phyloP scores from a whole-genome alignment of 2,329 filamentous ascomycete species.

The Ophiostoma sp. region DNA sequence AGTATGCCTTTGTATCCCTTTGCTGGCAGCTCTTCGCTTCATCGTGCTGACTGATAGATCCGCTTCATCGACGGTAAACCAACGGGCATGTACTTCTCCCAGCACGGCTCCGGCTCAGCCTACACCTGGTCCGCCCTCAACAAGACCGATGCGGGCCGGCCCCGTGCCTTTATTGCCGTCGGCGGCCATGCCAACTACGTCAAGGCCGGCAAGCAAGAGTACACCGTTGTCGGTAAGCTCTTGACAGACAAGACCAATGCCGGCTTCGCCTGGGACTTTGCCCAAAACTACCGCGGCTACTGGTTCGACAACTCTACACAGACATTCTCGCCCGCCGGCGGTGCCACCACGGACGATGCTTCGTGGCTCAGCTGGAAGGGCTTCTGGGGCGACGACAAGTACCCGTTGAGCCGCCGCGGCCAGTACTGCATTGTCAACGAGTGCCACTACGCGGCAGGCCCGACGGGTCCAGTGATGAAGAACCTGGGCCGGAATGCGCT shows the following conservation, averaged over 20 bases:
- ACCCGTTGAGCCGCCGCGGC: constrained; percentile 19
- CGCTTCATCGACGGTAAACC: constrained; percentile 28
- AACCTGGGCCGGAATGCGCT: constrained; percentile 27
- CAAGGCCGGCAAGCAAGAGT: constrained; percentile 27
- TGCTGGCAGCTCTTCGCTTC: not conserved
- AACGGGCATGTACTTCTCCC: constrained; percentile 27
- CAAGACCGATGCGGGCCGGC: constrained; percentile 22
- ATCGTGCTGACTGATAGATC: constrained; percentile 22
- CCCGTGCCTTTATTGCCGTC: constrained; percentile 26
- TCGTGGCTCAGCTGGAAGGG: constrained; percentile 28
- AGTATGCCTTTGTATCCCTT: not conserved
- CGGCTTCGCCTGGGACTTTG: constrained; percentile 28
- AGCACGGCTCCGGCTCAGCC: constrained; percentile 28
- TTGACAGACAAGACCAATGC: constrained; percentile 28
- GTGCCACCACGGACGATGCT: constrained; percentile 17
- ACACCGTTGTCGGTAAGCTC: constrained; percentile 26
- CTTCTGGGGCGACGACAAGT: constrained; percentile 29
- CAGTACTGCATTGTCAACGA: constrained; percentile 29
- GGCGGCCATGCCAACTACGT: constrained; percentile 30
- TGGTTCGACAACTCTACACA: constrained; percentile 25
- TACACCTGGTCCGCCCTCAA: constrained; percentile 27
- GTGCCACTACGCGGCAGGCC: constrained; percentile 28
- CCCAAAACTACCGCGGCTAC: constrained; percentile 29
- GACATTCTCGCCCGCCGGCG: constrained; percentile 23
- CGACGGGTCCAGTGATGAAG: constrained; percentile 28